These are phyloP conservation scores for Cercospora sojina DNA, from an alignment of 2,329 filamentous ascomycete genomes.

Conservation along the genomic window DNA sequence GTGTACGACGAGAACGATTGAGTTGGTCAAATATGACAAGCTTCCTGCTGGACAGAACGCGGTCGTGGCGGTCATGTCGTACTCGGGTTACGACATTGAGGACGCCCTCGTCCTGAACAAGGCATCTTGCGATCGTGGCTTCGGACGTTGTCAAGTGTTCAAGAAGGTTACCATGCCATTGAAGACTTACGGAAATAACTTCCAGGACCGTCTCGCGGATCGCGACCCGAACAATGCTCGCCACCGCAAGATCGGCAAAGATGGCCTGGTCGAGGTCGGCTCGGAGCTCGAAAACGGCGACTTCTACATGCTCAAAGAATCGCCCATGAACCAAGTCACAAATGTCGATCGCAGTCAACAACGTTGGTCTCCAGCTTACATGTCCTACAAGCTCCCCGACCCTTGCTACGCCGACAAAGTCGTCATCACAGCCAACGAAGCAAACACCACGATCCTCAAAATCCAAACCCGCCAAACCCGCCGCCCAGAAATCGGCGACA, in stretches of 20 bases:
- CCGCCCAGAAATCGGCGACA: constrained; percentile 92
- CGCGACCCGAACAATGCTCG: constrained; percentile 51
- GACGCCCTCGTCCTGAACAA: constrained; percentile 97
- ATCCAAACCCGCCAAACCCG: constrained; percentile 95
- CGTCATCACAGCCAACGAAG: constrained; percentile 85
- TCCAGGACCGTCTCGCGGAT: constrained; percentile 61
- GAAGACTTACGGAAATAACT: constrained; percentile 83
- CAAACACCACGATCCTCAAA: constrained; percentile 83
- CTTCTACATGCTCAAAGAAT: constrained; percentile 86
- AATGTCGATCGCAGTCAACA: constrained; percentile 28
- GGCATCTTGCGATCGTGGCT: constrained; percentile 89
- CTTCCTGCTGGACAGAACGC: constrained; percentile 95
- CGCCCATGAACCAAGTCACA: constrained; percentile 73
- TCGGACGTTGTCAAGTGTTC: constrained; percentile 97
- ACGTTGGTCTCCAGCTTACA: constrained; percentile 38
- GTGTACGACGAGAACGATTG: constrained; percentile 95
- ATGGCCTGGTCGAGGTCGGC: constrained; percentile 86
- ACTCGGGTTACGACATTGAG: constrained; percentile 98
- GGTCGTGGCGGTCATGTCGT: constrained; percentile 98
- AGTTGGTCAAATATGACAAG: constrained; percentile 95
- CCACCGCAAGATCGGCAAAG: constrained; percentile 73
- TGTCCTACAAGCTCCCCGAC: constrained; percentile 61
- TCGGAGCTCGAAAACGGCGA: constrained; percentile 75
- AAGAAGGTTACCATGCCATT: constrained; percentile 86
- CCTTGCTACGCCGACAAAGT: constrained; percentile 94